Evolutionary conservation across 1,139 yeast genomes (phyloP), one percentile per base, ranked within the genome.

Genomic region (Citeromyces hawaiiensis): DNA sequence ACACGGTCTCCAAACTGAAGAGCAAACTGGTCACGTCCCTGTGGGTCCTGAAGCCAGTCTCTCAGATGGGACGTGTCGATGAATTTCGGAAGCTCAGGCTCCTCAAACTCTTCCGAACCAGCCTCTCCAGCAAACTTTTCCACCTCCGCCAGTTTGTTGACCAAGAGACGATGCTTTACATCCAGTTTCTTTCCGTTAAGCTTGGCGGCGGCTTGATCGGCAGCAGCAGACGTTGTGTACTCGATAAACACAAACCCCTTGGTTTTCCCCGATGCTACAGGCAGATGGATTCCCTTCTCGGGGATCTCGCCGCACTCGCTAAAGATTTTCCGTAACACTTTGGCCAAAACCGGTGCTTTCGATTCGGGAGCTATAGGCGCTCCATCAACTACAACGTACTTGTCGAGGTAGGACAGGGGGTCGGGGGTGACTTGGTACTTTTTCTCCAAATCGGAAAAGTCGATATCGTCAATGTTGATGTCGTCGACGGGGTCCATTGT

Each of bases 341-440:
- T 88, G 52, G 79, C 72, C 56, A 93, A 73, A 41, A 83, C 78
- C 38, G 87, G 83, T 36, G 79, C 85, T 63, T 93, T 93, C 42
- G 86, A 61, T 55, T 82, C 94, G 42, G 96, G 96, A 18, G 95
- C 94, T 47, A 86, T 68, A 48, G 99, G 99, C 5, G 95, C 91
- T 38, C 98, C 98, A 58, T 87, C 97, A 40, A 87, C 82, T 23
- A 91, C 85, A 43, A 91, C 76, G 56, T 77, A 88, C 53, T 74
- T 75, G 54, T 86, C 96, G 43, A 85, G 69, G 34, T 80, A 76
- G 47, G 71, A 64, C 46, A 75, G 77, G 36, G 66, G 66, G 36
- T 65, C 61, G 37, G 47, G 52, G 43, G 72, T 68, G 42, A 83
- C 78, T 31, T 75, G 64, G 59, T 71, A 87, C 61, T 83, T 68